Evolutionary conservation across 2,329 filamentous ascomycete genomes (phyloP).

Genomic region (Huntiella omanensis): DNA sequence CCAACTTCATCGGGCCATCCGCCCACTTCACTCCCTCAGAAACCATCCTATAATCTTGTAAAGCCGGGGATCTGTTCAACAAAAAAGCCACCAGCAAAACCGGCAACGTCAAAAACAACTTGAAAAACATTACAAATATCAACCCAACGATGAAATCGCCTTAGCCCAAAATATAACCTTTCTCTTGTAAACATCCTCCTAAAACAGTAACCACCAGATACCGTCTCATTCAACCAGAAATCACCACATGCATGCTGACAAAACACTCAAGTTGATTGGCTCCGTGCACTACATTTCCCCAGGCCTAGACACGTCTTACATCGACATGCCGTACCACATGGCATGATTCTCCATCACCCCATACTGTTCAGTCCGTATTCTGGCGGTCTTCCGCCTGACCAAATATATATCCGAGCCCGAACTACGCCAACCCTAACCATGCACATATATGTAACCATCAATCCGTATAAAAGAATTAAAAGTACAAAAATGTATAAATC

Average conservation of each 20-base stretch:
- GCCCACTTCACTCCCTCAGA: conserved; percentile 26
- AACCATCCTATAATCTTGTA: conserved; percentile 19
- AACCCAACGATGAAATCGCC: too few relatives aligned
- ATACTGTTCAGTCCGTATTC: too few relatives aligned
- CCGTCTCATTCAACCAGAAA: too few relatives aligned
- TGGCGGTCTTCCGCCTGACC: too few relatives aligned
- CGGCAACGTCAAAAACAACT: conserved; percentile 13
- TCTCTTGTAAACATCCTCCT: too few relatives aligned
- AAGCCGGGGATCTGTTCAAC: conserved; percentile 19
- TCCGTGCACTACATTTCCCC: neutral
- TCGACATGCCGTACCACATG: too few relatives aligned
- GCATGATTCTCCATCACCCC: too few relatives aligned
- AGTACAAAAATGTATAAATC: too few relatives aligned
- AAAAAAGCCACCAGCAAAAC: neutral
- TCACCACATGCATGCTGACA: neutral
- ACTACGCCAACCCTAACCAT: neutral
- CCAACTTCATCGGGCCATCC: conserved; percentile 33
- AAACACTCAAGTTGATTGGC: neutral
- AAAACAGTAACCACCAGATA: too few relatives aligned
- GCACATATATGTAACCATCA: neutral
- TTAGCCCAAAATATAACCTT: too few relatives aligned
- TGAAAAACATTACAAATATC: neutral
- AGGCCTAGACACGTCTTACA: too few relatives aligned
- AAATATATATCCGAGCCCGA: neutral
- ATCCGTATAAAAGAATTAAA: neutral